A percentile compares a stretch with the other conserved stretches of the same genome.
Conservation (phyloP, 805 yeast genomes). For the Nakazawaea siamensis region DNA sequence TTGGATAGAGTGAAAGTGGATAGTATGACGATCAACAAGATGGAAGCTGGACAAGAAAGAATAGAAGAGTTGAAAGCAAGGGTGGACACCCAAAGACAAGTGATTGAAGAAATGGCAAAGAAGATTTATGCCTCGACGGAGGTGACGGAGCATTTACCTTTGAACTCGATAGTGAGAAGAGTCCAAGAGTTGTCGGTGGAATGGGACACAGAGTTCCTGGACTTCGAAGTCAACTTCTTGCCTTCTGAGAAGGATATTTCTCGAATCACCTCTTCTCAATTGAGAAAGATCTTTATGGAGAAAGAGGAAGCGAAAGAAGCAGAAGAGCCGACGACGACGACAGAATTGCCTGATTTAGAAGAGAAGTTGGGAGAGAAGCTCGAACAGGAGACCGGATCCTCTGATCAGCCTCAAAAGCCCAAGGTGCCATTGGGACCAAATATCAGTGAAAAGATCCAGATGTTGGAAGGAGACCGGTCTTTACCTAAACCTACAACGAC, state of each 20-base stretch:
- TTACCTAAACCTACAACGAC: neutral
- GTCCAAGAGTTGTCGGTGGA: slow-evolving; percentile 75
- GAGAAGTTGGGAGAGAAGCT: slow-evolving; percentile 14
- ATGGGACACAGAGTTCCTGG: slow-evolving; percentile 82
- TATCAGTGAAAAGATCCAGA: slow-evolving; percentile 12
- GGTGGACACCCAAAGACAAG: slow-evolving; percentile 41
- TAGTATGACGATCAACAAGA: slow-evolving; percentile 60
- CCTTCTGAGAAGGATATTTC: slow-evolving; percentile 94
- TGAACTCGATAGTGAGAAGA: slow-evolving; percentile 62
- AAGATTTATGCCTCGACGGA: slow-evolving; percentile 44
- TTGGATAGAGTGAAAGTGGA: slow-evolving; percentile 74
- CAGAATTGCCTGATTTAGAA: slow-evolving; percentile 3
- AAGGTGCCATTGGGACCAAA: slow-evolving; percentile 2
- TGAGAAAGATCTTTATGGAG: slow-evolving; percentile 65
- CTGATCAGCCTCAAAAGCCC: neutral
- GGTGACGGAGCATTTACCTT: slow-evolving; percentile 58
- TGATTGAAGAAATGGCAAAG: slow-evolving; percentile 36
- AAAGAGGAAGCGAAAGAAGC: slow-evolving; percentile 21
- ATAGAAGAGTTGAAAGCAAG: slow-evolving; percentile 49
- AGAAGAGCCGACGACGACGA: too few species aligned
- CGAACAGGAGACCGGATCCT: slow-evolving; percentile 3
- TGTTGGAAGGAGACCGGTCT: slow-evolving; percentile 10
- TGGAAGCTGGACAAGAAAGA: slow-evolving; percentile 56
- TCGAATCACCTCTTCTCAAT: slow-evolving; percentile 79
- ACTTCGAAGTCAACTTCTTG: slow-evolving; percentile 68